Base-by-base conservation (phyloP, 192 early-diverging fungal species). In the Coemansia sp. region DNA sequence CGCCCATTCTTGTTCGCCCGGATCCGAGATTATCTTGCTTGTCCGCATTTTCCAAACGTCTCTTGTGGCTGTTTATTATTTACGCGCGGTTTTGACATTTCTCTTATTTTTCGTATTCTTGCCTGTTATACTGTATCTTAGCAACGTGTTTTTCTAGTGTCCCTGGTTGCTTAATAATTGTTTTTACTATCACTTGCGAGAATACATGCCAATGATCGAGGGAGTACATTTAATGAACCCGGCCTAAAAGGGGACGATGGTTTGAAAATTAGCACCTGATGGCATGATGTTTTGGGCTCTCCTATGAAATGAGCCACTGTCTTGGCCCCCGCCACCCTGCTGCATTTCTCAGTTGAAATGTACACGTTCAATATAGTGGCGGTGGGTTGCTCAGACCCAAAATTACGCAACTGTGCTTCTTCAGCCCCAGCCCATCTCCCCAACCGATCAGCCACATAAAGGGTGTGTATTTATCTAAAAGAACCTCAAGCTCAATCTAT, bases 201-300 rank as follows among this genome's bases (percentile, higher is more conserved):
- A 50, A 50, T 50, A 50, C 9, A 50, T 50, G 48, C 21, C n/a
- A 22, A 19, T 50, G 48, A 50, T 50, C 48, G 48, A 50, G 48
- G 48, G 40, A 44, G 11, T n/a, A 5, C 1, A 15, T 15, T 44
- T n/a, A 44, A 44, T 44, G 15, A 34, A 34, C 31, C 31, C 1
- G 31, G 31, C 31, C 8, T 8, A 34, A 34, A 34, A 9, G 3
- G 31, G 6, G 31, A 6, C 31, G 31, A 34, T 34, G 31, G 2
- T 34, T 34, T 34, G 31, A 34, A 7, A 34, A 8, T 34, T 34
- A 34, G 31, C 31, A 34, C 4, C 8, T 7, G 3, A 9, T 34
- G 31, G 31, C 31, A 7, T 34, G 3, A 8, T 34, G 7, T 34
- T 34, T 34, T 34, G 31, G 31, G 31, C 31, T 34, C 31, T 44